A percentile compares a stretch with the other conserved stretches of the same genome.
These are phyloP conservation scores for Heterobasidion occidentale DNA, from an alignment of 1,284 basidiomycete species.

Conservation along the genomic window DNA sequence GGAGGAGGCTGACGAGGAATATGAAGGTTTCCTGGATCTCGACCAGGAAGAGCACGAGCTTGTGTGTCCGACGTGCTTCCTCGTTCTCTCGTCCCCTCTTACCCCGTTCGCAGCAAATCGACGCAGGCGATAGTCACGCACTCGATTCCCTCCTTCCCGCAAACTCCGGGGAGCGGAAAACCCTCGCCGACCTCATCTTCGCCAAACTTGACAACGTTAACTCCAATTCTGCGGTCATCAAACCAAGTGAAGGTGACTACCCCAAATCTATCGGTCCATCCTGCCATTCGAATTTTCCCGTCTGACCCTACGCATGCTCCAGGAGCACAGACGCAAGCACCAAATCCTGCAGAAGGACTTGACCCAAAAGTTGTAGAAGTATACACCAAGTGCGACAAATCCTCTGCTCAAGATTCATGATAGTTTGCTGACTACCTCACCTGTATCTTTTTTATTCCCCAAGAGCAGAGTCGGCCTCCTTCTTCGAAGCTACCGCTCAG, in stretches of 20 bases:
- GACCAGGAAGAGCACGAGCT: slow-evolving; percentile 34
- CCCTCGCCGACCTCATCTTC: slow-evolving; percentile 94
- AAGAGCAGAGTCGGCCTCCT: slow-evolving; percentile 72
- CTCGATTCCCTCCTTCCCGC: slow-evolving; percentile 75
- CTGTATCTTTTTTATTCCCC: neutral
- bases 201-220: slow-evolving; percentile 71
- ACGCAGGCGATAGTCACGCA: slow-evolving; percentile 79
- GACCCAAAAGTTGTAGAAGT: slow-evolving; percentile 96
- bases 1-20: slow-evolving; percentile 33
- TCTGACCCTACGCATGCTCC: neutral
- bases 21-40: slow-evolving; percentile 44
- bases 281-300: neutral
- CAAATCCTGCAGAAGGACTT: slow-evolving; percentile 86
- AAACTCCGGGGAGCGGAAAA: slow-evolving; percentile 68
- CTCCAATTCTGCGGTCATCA: slow-evolving; percentile 39
- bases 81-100: neutral
- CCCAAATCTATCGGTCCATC: neutral
- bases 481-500: slow-evolving; percentile 90
- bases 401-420: neutral
- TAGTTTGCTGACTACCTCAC: neutral
- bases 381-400: slow-evolving; percentile 75
- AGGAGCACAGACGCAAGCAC: slow-evolving; percentile 38
- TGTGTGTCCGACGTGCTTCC: slow-evolving; percentile 2
- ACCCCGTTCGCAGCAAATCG: slow-evolving; percentile 62
- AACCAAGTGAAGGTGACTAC: slow-evolving; percentile 47